These are phyloP conservation scores for Tricholoma hemisulphureum DNA, from an alignment of 768 basidiomycete genomes.

Conservation along the genomic window DNA sequence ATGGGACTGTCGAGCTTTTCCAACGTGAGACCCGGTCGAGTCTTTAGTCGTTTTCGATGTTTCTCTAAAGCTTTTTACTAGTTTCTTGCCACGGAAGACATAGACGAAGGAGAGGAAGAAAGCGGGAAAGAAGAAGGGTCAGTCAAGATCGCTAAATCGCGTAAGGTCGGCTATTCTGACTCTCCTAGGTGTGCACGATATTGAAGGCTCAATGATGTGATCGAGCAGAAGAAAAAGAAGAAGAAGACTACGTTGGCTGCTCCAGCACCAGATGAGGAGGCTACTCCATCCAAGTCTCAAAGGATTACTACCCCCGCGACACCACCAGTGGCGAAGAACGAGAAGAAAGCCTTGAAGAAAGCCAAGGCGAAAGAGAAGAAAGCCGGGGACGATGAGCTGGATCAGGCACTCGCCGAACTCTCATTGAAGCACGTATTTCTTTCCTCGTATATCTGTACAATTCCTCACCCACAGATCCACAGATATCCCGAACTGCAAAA, in stretches of 20 bases:
- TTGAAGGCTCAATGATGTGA: constrained; percentile 3
- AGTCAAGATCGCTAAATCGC: constrained; percentile 30
- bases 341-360: constrained; percentile 64
- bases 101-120: constrained; percentile 21
- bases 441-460: not conserved
- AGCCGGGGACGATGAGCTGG: constrained; percentile 73
- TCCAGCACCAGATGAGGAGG: constrained; percentile 18
- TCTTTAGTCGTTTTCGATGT: constrained; percentile 9
- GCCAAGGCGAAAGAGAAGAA: constrained; percentile 66
- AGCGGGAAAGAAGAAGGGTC: constrained; percentile 30
- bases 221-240: constrained; percentile 34
- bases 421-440: constrained; percentile 57
- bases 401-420: constrained; percentile 82
- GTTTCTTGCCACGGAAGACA: constrained; percentile 40
- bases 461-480: not conserved
- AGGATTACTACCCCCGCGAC: constrained; percentile 12
- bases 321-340: constrained; percentile 28
- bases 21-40: constrained; percentile 35
- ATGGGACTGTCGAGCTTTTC: constrained; percentile 37
- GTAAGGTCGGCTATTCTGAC: constrained; percentile 32
- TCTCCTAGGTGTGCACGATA: not conserved
- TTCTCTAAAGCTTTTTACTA: constrained; percentile 16
- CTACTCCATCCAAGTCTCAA: constrained; percentile 1
- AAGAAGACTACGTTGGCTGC: constrained; percentile 39
- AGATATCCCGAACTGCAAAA: constrained; percentile 57